A percentile compares a stretch with the other conserved stretches of the same genome.
Evolutionary conservation across 1,284 basidiomycete species (phyloP).

Genomic region (Retiboletus flavoniger): DNA sequence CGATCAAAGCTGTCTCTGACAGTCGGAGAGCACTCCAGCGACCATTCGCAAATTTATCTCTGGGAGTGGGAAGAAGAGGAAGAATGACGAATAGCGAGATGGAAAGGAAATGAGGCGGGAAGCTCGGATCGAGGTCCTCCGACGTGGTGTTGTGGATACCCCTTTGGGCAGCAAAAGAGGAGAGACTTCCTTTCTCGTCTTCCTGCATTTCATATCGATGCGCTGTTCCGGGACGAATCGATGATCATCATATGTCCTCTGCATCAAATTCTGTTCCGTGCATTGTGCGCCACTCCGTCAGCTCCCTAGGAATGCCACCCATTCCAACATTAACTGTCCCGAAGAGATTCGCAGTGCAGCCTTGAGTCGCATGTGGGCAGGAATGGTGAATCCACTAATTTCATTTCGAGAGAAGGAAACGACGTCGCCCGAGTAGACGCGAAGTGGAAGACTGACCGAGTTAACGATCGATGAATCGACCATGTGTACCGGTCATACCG

Average conservation of each 20-base stretch:
- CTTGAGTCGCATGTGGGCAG: neutral
- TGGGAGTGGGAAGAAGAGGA: neutral
- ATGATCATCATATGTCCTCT: neutral
- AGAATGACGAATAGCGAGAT: neutral
- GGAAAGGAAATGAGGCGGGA: neutral
- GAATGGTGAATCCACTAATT: conserved; percentile 17
- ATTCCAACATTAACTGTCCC: neutral
- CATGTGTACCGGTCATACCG: conserved; percentile 7
- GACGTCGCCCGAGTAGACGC: neutral
- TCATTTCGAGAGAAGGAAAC: conserved; percentile 10
- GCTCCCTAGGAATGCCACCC: neutral
- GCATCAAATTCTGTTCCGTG: conserved; percentile 1
- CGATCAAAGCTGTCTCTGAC: conserved; percentile 45
- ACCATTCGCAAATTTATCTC: neutral
- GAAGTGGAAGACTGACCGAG: neutral
- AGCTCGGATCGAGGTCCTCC: neutral
- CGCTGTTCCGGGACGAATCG: conserved; percentile 6
- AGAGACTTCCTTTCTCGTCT: conserved; percentile 13
- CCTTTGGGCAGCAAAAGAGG: conserved; percentile 2
- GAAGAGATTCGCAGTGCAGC: conserved; percentile 12
- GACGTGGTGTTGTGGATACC: neutral
- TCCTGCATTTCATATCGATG: conserved; percentile 1
- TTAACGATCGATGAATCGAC: neutral
- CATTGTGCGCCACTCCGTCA: conserved; percentile 4
- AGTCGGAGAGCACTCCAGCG: neutral